A percentile compares a stretch with the other conserved stretches of the same genome.
Conservation (phyloP, 2,329 filamentous ascomycete species). For the Aspergillus piperis region DNA sequence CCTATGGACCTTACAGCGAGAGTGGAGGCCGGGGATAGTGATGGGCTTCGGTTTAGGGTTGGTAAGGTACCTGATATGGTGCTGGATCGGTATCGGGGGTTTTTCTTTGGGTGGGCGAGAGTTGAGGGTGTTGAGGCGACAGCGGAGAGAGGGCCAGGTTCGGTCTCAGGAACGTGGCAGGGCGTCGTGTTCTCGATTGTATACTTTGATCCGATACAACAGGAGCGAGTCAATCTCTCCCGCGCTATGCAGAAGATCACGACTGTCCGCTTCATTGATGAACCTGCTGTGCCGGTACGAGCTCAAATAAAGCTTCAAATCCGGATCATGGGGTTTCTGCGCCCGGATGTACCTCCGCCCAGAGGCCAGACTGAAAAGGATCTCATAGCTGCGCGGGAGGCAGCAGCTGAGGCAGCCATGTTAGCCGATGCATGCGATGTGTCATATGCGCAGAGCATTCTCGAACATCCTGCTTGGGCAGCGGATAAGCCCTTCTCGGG, state of each 20-base stretch:
- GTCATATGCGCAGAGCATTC: slow-evolving; percentile 36
- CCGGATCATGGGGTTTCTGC: slow-evolving; percentile 63
- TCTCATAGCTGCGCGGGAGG: slow-evolving; percentile 38
- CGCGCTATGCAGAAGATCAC: slow-evolving; percentile 55
- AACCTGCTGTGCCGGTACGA: slow-evolving; percentile 12
- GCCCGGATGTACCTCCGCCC: slow-evolving; percentile 32
- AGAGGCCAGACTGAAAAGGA: slow-evolving; percentile 19
- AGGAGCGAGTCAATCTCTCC: slow-evolving; percentile 50
- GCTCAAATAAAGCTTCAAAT: slow-evolving; percentile 47
- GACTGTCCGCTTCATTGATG: slow-evolving; percentile 32
- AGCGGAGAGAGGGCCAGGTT: slow-evolving; percentile 7
- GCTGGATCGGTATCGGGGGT: slow-evolving; percentile 57
- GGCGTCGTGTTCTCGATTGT: slow-evolving; percentile 59
- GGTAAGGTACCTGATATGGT: slow-evolving; percentile 55
- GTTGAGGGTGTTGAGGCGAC: slow-evolving; percentile 27
- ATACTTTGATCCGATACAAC: slow-evolving; percentile 48
- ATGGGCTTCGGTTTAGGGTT: slow-evolving; percentile 58
- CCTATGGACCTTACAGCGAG: slow-evolving; percentile 34
- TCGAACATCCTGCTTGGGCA: slow-evolving; percentile 44
- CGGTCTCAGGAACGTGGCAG: slow-evolving; percentile 54
- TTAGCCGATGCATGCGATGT: slow-evolving; percentile 44
- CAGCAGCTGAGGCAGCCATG: slow-evolving; percentile 37
- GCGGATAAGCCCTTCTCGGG: slow-evolving; percentile 23
- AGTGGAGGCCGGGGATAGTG: slow-evolving; percentile 48
- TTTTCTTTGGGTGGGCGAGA: slow-evolving; percentile 67